Conservation (phyloP, 2,329 filamentous ascomycete genomes). For the Aspergillus ibericus region DNA sequence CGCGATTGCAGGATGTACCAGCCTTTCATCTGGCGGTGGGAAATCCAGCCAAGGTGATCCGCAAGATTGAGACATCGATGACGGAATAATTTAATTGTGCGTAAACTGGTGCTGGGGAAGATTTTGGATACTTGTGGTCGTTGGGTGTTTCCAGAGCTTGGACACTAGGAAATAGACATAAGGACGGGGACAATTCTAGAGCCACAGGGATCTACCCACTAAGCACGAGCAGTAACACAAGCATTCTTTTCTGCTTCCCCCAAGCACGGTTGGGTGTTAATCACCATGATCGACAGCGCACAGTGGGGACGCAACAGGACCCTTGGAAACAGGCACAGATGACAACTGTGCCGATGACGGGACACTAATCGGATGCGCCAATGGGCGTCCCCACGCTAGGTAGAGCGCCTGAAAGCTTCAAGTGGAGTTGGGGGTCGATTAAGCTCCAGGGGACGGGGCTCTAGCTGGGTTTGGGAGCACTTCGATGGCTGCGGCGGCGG, state of each 20-base stretch:
- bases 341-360: not conserved
- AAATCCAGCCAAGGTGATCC: slow-evolving; percentile 42
- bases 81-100: slow-evolving; percentile 10
- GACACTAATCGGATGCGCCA: not conserved
- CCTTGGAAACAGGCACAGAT: not conserved
- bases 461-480: not conserved
- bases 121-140: no score
- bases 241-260: not conserved
- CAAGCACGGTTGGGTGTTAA: not conserved
- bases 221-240: not conserved
- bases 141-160: no score
- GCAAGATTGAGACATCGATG: slow-evolving; percentile 42
- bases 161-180: no score
- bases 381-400: not conserved
- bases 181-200: no score
- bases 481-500: not conserved
- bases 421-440: slow-evolving; percentile 1
- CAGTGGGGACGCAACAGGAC: not conserved
- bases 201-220: not conserved
- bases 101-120: not conserved
- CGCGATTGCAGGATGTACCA: slow-evolving; percentile 38
- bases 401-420: not conserved
- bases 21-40: slow-evolving; percentile 44
- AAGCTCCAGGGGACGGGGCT: not conserved
- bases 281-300: not conserved